Conservation (phyloP, 257 asterid genomes). For the Primulina huaijiensis region DNA sequence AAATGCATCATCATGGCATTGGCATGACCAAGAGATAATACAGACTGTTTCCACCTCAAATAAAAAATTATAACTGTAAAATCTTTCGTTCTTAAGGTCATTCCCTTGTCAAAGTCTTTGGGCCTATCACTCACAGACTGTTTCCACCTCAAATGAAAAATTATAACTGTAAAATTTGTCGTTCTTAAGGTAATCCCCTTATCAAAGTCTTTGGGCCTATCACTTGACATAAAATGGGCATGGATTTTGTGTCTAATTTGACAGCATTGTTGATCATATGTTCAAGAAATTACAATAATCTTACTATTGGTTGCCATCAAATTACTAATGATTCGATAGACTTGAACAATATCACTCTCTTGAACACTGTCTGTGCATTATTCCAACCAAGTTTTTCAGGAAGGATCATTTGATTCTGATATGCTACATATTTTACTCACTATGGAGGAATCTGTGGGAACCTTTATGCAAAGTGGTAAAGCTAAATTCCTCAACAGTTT, state of each 20-base stretch:
- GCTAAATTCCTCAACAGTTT: conserved; percentile 11
- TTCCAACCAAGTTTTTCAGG: not conserved
- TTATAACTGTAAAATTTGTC: not conserved
- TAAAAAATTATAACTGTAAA: not conserved
- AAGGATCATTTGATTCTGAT: conserved; percentile 45
- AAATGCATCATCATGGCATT: not conserved
- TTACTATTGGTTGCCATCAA: not conserved
- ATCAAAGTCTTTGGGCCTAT: no score
- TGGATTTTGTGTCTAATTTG: no score
- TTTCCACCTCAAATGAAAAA: not conserved
- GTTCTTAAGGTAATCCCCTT: not conserved
- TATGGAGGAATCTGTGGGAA: conserved; percentile 42
- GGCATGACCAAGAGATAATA: not conserved
- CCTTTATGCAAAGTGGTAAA: conserved; percentile 36
- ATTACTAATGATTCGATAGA: conserved; percentile 24
- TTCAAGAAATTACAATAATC: not conserved
- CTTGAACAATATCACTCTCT: conserved; percentile 28
- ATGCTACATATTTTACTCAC: conserved; percentile 44
- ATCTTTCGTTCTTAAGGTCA: not conserved
- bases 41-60: not conserved
- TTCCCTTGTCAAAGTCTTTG: not conserved
- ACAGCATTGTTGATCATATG: not conserved
- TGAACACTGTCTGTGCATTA: conserved; percentile 36
- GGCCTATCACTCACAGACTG: not conserved
- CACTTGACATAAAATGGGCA: no score